Evolutionary conservation across 768 basidiomycete genomes (phyloP), one percentile per base, ranked within the genome.

Genomic region (Strobilomyces echinocephalus): DNA sequence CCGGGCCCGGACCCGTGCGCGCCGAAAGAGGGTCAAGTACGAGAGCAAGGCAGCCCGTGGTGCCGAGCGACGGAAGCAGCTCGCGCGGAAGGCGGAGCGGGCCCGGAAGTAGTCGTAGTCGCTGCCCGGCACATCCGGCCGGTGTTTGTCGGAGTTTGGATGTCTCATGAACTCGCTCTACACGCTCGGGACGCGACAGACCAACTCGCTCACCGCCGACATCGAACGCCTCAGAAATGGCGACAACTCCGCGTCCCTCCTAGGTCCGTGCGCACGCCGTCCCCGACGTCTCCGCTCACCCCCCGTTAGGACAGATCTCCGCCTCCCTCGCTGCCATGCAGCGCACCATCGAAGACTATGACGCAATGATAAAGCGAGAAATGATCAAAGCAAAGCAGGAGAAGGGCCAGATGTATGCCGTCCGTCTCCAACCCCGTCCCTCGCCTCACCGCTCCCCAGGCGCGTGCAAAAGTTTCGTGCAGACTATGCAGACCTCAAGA

Each of bases 351-450:
- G 95, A 97, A 56, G 97, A 99, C 66, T 98, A 95, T 65, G 95
- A 97, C 63, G 87, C 89, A 9, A 94, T 98, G 90, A 92, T 91
- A 0, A 91, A 87, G 74, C 79, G 95, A 57, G 97, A 99, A 71
- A 92, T 97, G 65, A 94, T 98, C 49, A 92, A 90, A 61, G 85
- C 90, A 42, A 98, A 97, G 73, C 87, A 94, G 70, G 95, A 97
- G 74, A 98, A 98, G 73, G 97, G 95, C 0, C 80, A 88, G 66
- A 87, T 88, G 91, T 94, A 62, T 62, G 82, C 72, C 39, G 38
- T 14, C 31, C 26, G 4, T 50, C n/a, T n/a, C 53, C 35, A 11
- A 49, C 48, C 31, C 26, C 53, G 24, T 16, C 42, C 43, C 34
- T 31, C 49, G 4, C 20, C 57, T 57, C 24, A 55, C 41, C 33